Base-by-base conservation (phyloP, 371 early-diverging fungal species). In the Rhizomucor miehei region DNA sequence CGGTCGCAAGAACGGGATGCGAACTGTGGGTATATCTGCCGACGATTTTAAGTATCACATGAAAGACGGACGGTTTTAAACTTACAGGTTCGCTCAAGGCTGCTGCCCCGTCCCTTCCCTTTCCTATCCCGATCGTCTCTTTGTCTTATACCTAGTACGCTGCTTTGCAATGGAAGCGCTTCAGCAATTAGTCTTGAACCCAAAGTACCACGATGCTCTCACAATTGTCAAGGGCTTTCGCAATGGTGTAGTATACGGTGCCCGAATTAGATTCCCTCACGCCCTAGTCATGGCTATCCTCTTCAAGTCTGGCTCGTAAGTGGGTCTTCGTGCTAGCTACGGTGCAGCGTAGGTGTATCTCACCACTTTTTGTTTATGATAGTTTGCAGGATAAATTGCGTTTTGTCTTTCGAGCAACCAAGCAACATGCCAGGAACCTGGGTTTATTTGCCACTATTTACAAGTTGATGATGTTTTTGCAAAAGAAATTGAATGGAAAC, bases 221-320 rank as follows among this genome's bases (percentile, higher is more conserved):
- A 71, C 92, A 34, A 86, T 98, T 51, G 70, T 97, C 50, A 98
- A 98, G 72, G 97, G 93, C 10, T 89, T 92, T 60, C 87, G 98
- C 48, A 98, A 95, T 69, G 98, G 98, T 57, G 81, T 93, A 44
- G 97, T 98, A 9, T 98, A 97, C 63, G 97, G 98, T 40, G 89
- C 95, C 37, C 95, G 97, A 71, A 88, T 98, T 47, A 79, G 98
- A 43, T 96, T 97, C 59, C 98, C 98, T 21, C 97, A 98, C 71
- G 98, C 98, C 11, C 73, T 98, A 0, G 97, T 98, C 54, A 98
- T 98, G 98, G 93, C 97, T 20, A 77, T 97, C 59, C 77, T 98
- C 55, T 98, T 98, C 77, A 85, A 96, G 34, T 69, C 78, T 24
- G 93, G 91, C 56, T 88, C 86, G 94, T 95, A 85, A 67, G 81